phyloP scores from a whole-genome alignment of 148 eudicot genomes.

The Cornus florida region DNA sequence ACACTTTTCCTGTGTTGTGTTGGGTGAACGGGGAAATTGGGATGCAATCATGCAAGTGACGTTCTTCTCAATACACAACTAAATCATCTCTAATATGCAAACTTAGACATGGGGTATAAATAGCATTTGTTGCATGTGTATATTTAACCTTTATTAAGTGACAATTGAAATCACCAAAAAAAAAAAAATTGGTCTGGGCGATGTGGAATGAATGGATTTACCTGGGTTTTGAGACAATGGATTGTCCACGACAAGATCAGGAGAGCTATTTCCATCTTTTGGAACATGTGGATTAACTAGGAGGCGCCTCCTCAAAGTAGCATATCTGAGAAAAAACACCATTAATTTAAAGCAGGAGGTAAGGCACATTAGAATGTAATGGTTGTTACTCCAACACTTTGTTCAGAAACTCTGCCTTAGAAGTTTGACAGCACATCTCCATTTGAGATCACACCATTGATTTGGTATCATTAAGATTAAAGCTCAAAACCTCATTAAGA shows the following conservation, averaged over 20 bases:
- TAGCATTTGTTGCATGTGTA: too few species aligned
- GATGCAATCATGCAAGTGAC: too few species aligned
- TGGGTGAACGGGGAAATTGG: too few species aligned
- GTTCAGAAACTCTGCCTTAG: neutral
- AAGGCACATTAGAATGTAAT: neutral
- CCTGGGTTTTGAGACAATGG: constrained; percentile 96
- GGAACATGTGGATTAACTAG: constrained; percentile 72
- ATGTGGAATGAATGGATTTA: neutral
- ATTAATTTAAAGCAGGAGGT: neutral
- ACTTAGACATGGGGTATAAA: too few species aligned
- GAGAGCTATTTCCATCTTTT: constrained; percentile 57
- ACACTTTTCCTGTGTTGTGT: too few species aligned
- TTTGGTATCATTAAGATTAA: neutral
- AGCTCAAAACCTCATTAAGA: neutral
- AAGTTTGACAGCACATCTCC: neutral
- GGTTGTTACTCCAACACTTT: neutral
- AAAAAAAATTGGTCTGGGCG: neutral
- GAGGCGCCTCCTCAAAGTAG: constrained; percentile 69
- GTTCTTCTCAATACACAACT: too few species aligned
- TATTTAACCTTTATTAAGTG: too few species aligned
- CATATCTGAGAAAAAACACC: constrained; percentile 58
- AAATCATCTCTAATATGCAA: too few species aligned
- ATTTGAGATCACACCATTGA: neutral
- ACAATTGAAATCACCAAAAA: too few species aligned
- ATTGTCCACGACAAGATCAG: constrained; percentile 75